Conservation (phyloP, 345 rosid species). For the Dipteronia sinensis region DNA sequence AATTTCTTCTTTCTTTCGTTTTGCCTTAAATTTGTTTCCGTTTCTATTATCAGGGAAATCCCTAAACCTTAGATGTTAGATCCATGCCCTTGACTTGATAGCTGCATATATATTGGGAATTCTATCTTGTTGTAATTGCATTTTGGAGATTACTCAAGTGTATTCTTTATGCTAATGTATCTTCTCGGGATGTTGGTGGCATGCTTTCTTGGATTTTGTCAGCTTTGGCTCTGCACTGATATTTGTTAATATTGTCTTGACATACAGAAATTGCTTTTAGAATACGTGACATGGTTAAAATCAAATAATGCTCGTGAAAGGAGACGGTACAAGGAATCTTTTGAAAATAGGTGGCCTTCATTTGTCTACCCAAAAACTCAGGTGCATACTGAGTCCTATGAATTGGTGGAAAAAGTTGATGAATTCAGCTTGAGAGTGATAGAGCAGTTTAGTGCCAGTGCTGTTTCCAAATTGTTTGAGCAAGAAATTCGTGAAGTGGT, state of each 20-base stretch:
- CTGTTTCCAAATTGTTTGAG: constrained; percentile 65
- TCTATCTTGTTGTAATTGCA: constrained; percentile 8
- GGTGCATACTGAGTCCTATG: constrained; percentile 46
- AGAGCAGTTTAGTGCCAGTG: constrained; percentile 56
- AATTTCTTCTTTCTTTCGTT: neutral
- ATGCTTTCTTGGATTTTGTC: neutral
- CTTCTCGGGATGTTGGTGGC: neutral
- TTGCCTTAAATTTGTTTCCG: neutral
- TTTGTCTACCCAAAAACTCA: constrained; percentile 40
- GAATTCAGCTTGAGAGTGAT: constrained; percentile 57
- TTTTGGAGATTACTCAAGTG: neutral
- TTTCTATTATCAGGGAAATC: constrained; percentile 6
- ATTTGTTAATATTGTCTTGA: constrained; percentile 20
- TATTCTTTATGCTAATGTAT: neutral
- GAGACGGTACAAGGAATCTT: constrained; percentile 64
- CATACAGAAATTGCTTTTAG: constrained; percentile 67
- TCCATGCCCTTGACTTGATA: constrained; percentile 1
- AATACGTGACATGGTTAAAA: constrained; percentile 67
- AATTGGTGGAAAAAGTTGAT: constrained; percentile 48
- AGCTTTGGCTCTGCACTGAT: neutral
- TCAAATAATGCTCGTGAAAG: constrained; percentile 68
- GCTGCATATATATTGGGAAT: neutral
- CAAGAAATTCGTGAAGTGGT: constrained; percentile 82
- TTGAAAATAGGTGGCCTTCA: constrained; percentile 73
- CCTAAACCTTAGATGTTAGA: constrained; percentile 5